Evolutionary conservation across 1,139 yeast species (phyloP).

Genomic region (Yamadazyma trypodendri): DNA sequence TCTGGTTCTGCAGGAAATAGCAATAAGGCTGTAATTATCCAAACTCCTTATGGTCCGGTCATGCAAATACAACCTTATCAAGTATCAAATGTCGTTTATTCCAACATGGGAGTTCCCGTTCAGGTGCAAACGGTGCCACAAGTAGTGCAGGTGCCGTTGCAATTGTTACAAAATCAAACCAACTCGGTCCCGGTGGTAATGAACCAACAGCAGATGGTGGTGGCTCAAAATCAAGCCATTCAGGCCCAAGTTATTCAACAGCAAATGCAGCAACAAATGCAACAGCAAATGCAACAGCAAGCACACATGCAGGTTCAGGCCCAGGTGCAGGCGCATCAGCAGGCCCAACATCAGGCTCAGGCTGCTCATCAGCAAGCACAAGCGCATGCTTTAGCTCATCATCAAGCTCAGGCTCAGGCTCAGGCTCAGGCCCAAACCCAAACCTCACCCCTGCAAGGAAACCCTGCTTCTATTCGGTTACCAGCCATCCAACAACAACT

Average conservation of each 20-base stretch:
- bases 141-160: constrained; percentile 19
- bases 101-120: constrained; percentile 18
- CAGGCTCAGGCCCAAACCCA: constrained; percentile 8
- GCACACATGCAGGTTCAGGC: constrained; percentile 10
- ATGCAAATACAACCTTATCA: constrained; percentile 33
- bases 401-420: constrained; percentile 2
- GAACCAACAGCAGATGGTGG: constrained; percentile 13
- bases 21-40: constrained; percentile 17
- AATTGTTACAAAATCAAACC: constrained; percentile 13
- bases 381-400: constrained; percentile 7
- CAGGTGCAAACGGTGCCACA: constrained; percentile 19
- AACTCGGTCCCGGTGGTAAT: constrained; percentile 10
- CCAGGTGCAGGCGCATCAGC: constrained; percentile 10
- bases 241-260: constrained; percentile 9
- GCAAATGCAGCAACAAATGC: constrained; percentile 4
- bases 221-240: constrained; percentile 10
- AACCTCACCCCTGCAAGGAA: neutral
- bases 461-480: neutral
- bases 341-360: constrained; percentile 5
- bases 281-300: constrained; percentile 4
- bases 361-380: constrained; percentile 1
- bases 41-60: constrained; percentile 37
- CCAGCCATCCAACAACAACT: constrained; percentile 4
- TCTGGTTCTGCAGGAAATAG: neutral
- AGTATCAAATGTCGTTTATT: constrained; percentile 16